A percentile compares a stretch with the other conserved stretches of the same genome.
phyloP scores from a whole-genome alignment of 495 filamentous ascomycete species.

The Podospora sp. region DNA sequence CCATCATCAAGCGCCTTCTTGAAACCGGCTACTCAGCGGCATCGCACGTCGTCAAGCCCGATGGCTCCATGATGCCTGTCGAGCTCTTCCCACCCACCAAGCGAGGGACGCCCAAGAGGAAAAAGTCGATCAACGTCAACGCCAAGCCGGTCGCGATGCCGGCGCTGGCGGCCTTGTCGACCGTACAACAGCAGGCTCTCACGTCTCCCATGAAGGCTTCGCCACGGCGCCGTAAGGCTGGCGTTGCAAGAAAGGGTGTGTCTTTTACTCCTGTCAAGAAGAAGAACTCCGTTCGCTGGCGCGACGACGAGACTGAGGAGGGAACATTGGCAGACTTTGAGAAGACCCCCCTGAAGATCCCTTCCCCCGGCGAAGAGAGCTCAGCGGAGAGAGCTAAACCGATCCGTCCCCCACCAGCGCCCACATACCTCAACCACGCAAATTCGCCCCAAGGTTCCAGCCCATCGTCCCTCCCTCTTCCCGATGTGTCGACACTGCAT shows the following conservation, averaged over 20 bases:
- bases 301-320: slow-evolving; percentile 81
- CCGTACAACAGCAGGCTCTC: slow-evolving; percentile 42
- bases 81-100: slow-evolving; percentile 68
- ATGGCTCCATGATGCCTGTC: slow-evolving; percentile 67
- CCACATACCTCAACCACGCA: slow-evolving; percentile 47
- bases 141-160: slow-evolving; percentile 40
- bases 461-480: slow-evolving; percentile 56
- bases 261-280: slow-evolving; percentile 81
- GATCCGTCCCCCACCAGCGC: slow-evolving; percentile 33
- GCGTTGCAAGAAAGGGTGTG: slow-evolving; percentile 72
- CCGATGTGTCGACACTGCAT: slow-evolving; percentile 42
- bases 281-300: slow-evolving; percentile 87
- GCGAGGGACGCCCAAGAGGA: slow-evolving; percentile 72
- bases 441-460: slow-evolving; percentile 58
- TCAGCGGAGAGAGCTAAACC: slow-evolving; percentile 39
- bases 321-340: slow-evolving; percentile 85
- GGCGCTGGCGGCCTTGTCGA: slow-evolving; percentile 41
- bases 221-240: slow-evolving; percentile 74
- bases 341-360: slow-evolving; percentile 75
- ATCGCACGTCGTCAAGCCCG: slow-evolving; percentile 86
- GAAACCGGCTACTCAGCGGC: slow-evolving; percentile 70
- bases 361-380: slow-evolving; percentile 49
- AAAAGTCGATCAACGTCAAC: slow-evolving; percentile 55
- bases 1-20: slow-evolving; percentile 77
- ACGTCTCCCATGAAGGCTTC: slow-evolving; percentile 67